Evolutionary conservation across 441 rosid species (phyloP).

Genomic region (Erodium chrysanthum): DNA sequence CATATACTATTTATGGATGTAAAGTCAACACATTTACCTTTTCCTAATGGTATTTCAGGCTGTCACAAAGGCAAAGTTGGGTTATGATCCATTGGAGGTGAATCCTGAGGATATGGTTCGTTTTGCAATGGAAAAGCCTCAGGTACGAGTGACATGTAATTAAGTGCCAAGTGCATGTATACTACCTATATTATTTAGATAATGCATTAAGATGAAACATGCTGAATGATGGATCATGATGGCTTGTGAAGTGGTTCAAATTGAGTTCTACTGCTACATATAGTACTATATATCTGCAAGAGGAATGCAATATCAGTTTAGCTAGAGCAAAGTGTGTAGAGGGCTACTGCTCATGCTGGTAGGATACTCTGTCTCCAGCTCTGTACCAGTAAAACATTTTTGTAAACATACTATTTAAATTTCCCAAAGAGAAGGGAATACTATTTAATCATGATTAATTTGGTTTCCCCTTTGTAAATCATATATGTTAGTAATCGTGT

Average conservation of each 20-base stretch:
- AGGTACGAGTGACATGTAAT: constrained; percentile 42
- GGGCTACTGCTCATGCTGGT: constrained; percentile 1
- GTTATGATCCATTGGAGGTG: constrained; percentile 96
- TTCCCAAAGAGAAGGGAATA: neutral
- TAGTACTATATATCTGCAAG: constrained; percentile 1
- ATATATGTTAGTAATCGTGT: neutral
- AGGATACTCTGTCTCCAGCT: constrained; percentile 2
- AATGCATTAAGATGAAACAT: neutral
- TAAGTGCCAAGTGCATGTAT: constrained; percentile 16
- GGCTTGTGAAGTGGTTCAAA: constrained; percentile 3
- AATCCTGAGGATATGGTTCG: constrained; percentile 99
- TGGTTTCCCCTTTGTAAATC: neutral
- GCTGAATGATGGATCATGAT: neutral
- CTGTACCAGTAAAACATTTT: neutral
- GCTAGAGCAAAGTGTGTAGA: constrained; percentile 3
- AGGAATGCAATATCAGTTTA: constrained; percentile 7
- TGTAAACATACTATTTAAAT: neutral
- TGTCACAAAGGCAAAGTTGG: constrained; percentile 91
- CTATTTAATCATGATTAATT: neutral
- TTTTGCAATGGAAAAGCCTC: constrained; percentile 89
- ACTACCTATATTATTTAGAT: constrained; percentile 13
- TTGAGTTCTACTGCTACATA: neutral
- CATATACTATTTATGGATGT: neutral
- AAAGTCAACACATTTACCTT: constrained; percentile 14
- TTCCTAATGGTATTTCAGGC: constrained; percentile 48